Base-by-base conservation (phyloP, 257 asterid species). In the Vinca minor region DNA sequence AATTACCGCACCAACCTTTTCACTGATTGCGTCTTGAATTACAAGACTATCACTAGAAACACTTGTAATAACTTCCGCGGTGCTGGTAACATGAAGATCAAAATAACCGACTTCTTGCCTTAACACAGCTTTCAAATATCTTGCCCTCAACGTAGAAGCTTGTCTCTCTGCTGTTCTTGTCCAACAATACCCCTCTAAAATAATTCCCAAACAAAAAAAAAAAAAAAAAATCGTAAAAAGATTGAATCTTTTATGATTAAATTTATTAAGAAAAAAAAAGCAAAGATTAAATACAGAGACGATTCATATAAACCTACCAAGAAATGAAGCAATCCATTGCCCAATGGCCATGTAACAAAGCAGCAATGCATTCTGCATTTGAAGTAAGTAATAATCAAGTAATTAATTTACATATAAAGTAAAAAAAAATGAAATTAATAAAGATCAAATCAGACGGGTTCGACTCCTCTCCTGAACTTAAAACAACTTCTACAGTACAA, bases 81-180 rank as follows among this genome's bases (percentile, higher is more conserved):
- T 89, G 85, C 94, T 85, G 7, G 97, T 82, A 11, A 85, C 91
- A 65, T 84, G 95, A 66, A 85, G 59, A 62, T 93, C 98, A 25
- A 93, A 93, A 71, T 89, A 93, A 58, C 97, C 97, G 1, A 92
- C 91, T 55, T 92, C 96, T 78, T 92, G 98, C 69, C 98, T 83
- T 73, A 92, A 72, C 60, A 89, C 95, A 56, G 98, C 96, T 78
- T 85, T 85, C 8, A 92, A 63, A 63, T 92, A 92, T 39, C 82
- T 77, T 14, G 81, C 74, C 64, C 97, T 75, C 55, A 92, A 48
- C 59, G 86, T 78, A 0, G 95, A 85, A 25, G 97, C 96, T 76
- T 89, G 96, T 56, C 97, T 84, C 81, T 89, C 97, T 13, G 92
- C 96, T 11, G 98, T 89, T 77, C 96, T 84, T 60, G 97, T 84